Evolutionary conservation across 495 filamentous ascomycete species (phyloP), one percentile per base, ranked within the genome.

Genomic region (Aspergillus campestris): DNA sequence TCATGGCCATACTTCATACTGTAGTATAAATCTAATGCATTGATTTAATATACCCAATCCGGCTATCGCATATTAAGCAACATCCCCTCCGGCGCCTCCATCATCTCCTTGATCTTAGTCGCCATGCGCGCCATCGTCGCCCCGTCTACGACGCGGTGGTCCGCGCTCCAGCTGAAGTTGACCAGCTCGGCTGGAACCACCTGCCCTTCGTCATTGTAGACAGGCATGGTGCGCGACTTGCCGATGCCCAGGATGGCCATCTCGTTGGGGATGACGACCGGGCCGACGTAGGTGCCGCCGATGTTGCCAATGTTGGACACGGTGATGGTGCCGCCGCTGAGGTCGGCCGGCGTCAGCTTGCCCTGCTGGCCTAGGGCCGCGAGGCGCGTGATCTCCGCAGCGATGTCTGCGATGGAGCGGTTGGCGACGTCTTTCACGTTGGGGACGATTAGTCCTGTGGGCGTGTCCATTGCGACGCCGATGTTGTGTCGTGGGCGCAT

Each of bases 231-330:
- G 56, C 79, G 83, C 58, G 84, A 80, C 58, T 83, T 80, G 7
- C 94, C 94, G 30, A 99, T 70, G 1, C 94, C 94, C 3, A 99
- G 65, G 57, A 99, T 97, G 8, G 87, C 89, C 14, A 96, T 86
- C 62, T 99, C 91, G 34, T 73, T 83, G 36, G 83, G 78, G 18
- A 94, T 84, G 47, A 97, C 83, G n/a, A 99, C 82, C 1, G 94
- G 94, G 5, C 82, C 79, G 18, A 97, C 80, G 53, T 94, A 94
- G 0, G 85, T 91, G 3, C 94, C 94, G 12, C 94, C 94, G 34
- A 99, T 89, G 50, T 80, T 94, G n/a, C 94, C 94, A 48, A 99
- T 90, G 57, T 99, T 99, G 47, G 87, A 94, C 24, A 99, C 79
- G 0, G 94, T 96, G 57, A 99, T 89, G 0, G 92, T 96, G 3